Evolutionary conservation across 1,284 basidiomycete genomes (phyloP), one percentile per base, ranked within the genome.

Genomic region (Meripilus lineatus): DNA sequence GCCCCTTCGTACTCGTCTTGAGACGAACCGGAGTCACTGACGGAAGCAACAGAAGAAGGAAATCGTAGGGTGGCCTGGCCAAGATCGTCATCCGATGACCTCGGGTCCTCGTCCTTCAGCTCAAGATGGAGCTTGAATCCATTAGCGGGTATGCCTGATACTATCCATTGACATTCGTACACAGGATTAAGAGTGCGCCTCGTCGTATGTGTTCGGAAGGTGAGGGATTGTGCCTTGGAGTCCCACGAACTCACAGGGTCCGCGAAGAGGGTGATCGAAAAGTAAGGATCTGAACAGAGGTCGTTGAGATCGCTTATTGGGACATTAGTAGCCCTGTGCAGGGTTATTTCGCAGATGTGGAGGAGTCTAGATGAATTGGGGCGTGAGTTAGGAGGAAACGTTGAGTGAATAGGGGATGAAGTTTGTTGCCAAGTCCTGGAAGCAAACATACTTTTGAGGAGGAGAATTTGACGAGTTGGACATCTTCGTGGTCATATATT

Each of bases 21-120:
- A 21, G 44, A n/a, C n/a, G n/a, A n/a, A n/a, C n/a, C n/a, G n/a
- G n/a, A n/a, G n/a, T n/a, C n/a, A 30, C 28, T 30, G 28, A 10
- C n/a, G 8, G 28, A 10, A 30, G 8, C 10, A 8, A 30, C 36
- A 14, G 45, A 40, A 15, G 47, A 44, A 5, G 56, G 53, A 33
- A 63, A 53, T 32, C 44, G 41, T 4, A 61, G 21, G 21, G 53
- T 51, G 17, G 68, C 56, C 49, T 65, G 64, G 3, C 72, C 73
- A 3, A 74, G 61, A 7, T 62, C 48, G 55, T 75, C 72, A 58
- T 75, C 72, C 41, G 63, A 59, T 44, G 69, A 59, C 3, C 62
- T 62, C 2, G 59, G 57, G 53, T 75, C 72, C 48, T 74, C 72
- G 51, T 75, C 72, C 45, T 60, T 58, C 18, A 74, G 54, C 17